Base-by-base conservation (phyloP, 257 asterid genomes). In the Jacaranda copaia region DNA sequence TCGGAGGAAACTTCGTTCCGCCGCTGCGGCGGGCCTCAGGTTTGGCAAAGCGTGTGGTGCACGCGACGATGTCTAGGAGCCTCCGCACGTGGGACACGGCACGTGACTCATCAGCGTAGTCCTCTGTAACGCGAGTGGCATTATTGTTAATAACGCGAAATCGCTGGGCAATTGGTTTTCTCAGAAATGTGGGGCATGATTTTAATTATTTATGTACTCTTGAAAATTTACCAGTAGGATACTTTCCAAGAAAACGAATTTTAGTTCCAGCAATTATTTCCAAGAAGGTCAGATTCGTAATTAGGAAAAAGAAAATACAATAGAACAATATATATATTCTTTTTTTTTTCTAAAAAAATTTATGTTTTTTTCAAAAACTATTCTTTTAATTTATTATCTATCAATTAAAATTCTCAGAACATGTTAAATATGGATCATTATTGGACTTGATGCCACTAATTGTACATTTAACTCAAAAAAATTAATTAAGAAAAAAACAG, bases 1-100 rank as follows among this genome's bases (percentile, higher is more conserved):
- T 88, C 35, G 72, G 70, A 8, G 92, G 90, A 60, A 86, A 76
- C 62, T 90, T 94, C 43, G 85, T 1, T 25, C 83, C 87, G 13
- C 88, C 93, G 49, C 83, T 79, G 40, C 67, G 76, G 60, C 87
- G 88, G 57, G 81, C 76, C 80, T 86, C 92, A 39, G 92, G 82
- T 81, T 90, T 96, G 56, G 88, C 83, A 87, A 93, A 90, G 89
- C 99, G 97, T 75, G 99, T 91, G 9, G 97, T 92, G 85, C 99
- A 92, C 68, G 99, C 97, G 82, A 96, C 91, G 65, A 96, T 85
- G 88, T 96, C 98, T 75, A 96, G 97, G 52, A 96, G 86, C 79
- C 98, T 84, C 80, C 97, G 90, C 89, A 96, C 99, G 90, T 96
- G 97, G 45, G 90, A 83, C 43, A 81, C 84, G 51, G 90, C 96